Conservation (phyloP, 1,284 basidiomycete species). For the Sphagnurus paluster region DNA sequence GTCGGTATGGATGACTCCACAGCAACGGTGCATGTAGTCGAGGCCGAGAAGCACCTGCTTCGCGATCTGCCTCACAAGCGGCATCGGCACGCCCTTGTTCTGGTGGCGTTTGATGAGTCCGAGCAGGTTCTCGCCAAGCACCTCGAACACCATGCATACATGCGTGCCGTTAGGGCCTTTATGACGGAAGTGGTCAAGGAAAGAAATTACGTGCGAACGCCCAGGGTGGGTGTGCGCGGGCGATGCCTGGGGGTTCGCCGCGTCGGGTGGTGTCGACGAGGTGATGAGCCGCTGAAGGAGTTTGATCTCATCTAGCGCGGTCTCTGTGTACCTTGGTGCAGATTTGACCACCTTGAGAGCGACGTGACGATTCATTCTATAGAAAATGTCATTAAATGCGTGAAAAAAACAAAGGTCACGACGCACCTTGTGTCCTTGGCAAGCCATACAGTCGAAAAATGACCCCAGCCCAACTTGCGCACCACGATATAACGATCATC, state of each 20-base stretch:
- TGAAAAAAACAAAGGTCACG: constrained; percentile 5
- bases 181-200: constrained; percentile 97
- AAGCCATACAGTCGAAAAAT: constrained; percentile 95
- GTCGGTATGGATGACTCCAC: constrained; percentile 94
- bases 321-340: constrained; percentile 95
- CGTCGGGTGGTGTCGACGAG: constrained; percentile 71
- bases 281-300: constrained; percentile 94
- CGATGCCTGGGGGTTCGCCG: constrained; percentile 53
- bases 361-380: constrained; percentile 91
- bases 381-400: constrained; percentile 14
- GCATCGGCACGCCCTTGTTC: constrained; percentile 93
- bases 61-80: constrained; percentile 93
- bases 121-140: constrained; percentile 96
- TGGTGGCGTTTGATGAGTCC: constrained; percentile 97
- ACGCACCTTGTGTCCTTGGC: constrained; percentile 84
- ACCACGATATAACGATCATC: constrained; percentile 90
- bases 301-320: constrained; percentile 98
- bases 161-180: constrained; percentile 96
- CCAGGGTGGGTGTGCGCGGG: constrained; percentile 73
- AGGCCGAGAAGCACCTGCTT: constrained; percentile 95
- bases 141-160: constrained; percentile 99
- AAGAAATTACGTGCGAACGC: constrained; percentile 87
- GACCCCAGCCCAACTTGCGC: constrained; percentile 97
- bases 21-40: constrained; percentile 97
- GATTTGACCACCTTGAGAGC: constrained; percentile 99